Evolutionary conservation across 1,284 basidiomycete species (phyloP).

Genomic region (Boletus sp.): DNA sequence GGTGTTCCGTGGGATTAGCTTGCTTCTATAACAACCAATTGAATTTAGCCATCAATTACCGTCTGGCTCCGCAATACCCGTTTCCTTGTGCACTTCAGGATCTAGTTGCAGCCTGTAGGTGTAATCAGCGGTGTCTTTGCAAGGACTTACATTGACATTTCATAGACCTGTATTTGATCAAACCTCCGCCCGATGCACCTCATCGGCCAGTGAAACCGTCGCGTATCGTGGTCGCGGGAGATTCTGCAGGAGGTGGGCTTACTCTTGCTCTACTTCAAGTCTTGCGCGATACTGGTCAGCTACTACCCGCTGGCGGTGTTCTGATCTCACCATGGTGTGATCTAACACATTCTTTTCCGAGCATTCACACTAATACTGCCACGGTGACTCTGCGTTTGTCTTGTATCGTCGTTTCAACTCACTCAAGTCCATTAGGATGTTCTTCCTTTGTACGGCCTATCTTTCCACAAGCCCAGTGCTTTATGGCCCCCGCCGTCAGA

Average conservation of each 20-base stretch:
- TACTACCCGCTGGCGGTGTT: conserved; percentile 80
- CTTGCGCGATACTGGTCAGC: conserved; percentile 83
- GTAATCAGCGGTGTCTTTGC: neutral
- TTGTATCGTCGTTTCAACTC: neutral
- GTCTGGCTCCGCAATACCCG: conserved; percentile 91
- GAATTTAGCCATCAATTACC: conserved; percentile 76
- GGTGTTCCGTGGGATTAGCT: conserved; percentile 17
- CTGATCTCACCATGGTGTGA: conserved; percentile 92
- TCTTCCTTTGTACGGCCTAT: conserved; percentile 64
- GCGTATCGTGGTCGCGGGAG: conserved; percentile 84
- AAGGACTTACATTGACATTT: neutral
- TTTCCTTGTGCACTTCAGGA: conserved; percentile 96
- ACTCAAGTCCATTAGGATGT: conserved; percentile 54
- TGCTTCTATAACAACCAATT: neutral
- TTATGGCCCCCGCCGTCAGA: conserved; percentile 90
- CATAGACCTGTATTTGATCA: conserved; percentile 48
- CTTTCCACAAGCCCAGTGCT: conserved; percentile 79
- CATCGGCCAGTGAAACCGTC: conserved; percentile 81
- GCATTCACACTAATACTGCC: conserved; percentile 78
- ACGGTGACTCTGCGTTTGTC: conserved; percentile 49
- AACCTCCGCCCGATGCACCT: conserved; percentile 64
- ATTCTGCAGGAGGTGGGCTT: conserved; percentile 93
- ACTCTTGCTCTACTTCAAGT: conserved; percentile 83
- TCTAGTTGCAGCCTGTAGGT: conserved; percentile 74
- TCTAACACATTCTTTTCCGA: conserved; percentile 92